Evolutionary conservation across 345 rosid genomes (phyloP).

Genomic region (Dipteronia sinensis): DNA sequence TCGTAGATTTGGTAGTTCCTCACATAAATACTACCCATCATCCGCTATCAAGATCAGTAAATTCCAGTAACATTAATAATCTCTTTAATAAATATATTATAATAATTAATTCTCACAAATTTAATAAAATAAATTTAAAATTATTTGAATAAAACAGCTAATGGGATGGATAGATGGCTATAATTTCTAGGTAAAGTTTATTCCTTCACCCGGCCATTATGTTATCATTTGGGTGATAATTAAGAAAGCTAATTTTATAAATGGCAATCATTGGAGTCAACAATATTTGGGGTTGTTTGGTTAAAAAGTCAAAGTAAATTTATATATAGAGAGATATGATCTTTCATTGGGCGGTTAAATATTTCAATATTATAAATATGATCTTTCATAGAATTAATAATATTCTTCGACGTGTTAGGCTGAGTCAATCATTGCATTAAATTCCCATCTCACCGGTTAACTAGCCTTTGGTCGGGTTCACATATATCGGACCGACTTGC

Average conservation of each 20-base stretch:
- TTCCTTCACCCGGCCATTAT: not conserved
- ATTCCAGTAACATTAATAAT: not conserved
- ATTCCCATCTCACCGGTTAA: slow-evolving; percentile 25
- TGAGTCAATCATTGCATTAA: slow-evolving; percentile 51
- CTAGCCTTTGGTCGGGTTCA: slow-evolving; percentile 49
- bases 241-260: slow-evolving; percentile 16
- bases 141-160: too few species aligned
- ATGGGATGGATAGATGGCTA: not conserved
- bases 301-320: slow-evolving; percentile 27
- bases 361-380: not conserved
- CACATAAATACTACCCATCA: not conserved
- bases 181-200: not conserved
- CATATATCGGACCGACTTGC: slow-evolving; percentile 25
- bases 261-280: slow-evolving; percentile 37
- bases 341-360: slow-evolving; percentile 11
- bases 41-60: not conserved
- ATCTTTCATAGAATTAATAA: not conserved
- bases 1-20: not conserved
- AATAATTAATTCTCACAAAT: too few species aligned
- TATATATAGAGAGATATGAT: not conserved
- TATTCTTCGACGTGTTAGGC: not conserved
- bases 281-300: slow-evolving; percentile 15
- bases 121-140: too few species aligned
- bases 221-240: not conserved
- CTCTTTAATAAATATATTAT: too few species aligned